Conservation (phyloP, 345 rosid genomes). For the Rhizophora apiculata region DNA sequence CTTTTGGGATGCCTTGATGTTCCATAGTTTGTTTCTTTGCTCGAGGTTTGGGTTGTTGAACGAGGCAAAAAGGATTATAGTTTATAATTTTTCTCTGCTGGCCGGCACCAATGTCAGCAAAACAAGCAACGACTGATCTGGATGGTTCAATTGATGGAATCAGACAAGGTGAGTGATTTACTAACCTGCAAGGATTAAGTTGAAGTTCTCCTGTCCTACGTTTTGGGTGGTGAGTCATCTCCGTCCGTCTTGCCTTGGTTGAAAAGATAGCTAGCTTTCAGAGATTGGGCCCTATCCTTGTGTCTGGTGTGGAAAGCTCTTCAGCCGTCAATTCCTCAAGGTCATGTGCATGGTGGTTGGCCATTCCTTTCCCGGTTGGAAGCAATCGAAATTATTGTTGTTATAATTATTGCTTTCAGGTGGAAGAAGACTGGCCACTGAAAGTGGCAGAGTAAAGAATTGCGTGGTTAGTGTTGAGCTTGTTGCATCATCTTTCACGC, state of each 20-base stretch:
- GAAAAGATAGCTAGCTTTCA: not conserved
- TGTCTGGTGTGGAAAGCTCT: not conserved
- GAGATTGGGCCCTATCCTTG: not conserved
- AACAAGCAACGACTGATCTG: not conserved
- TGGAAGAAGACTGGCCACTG: not conserved
- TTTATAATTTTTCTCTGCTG: not conserved
- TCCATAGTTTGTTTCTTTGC: conserved; percentile 13
- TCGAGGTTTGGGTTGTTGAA: too few species aligned
- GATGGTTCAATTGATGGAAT: not conserved
- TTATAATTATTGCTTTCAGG: not conserved
- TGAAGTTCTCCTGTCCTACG: not conserved
- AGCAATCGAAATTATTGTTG: not conserved
- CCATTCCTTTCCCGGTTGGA: not conserved
- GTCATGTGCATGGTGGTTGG: not conserved
- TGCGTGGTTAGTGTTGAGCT: not conserved
- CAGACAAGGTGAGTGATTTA: not conserved
- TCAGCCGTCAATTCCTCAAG: not conserved
- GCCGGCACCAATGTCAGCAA: not conserved
- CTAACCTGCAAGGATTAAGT: not conserved
- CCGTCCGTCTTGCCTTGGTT: not conserved
- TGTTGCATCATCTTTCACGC: not conserved
- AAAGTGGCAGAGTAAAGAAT: not conserved
- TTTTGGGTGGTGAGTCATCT: not conserved
- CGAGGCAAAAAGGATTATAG: too few species aligned
- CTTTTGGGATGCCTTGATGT: conserved; percentile 1